A percentile compares a stretch with the other conserved stretches of the same genome.
These are phyloP conservation scores for Xylaria sp. DNA, from an alignment of 2,329 filamentous ascomycete genomes.

Conservation along the genomic window DNA sequence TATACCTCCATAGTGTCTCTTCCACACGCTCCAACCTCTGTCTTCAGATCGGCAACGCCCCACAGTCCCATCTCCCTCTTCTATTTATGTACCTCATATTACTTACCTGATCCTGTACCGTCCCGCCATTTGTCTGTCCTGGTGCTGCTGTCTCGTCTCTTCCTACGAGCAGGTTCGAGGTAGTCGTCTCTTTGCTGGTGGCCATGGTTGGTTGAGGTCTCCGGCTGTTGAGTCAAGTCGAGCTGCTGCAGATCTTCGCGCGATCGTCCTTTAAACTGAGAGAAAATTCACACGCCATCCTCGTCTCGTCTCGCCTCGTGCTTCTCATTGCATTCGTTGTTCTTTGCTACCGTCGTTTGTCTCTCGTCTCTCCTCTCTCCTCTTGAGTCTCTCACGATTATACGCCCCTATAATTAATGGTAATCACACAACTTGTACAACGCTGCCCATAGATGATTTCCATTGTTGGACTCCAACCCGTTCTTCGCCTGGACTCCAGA, in stretches of 20 bases:
- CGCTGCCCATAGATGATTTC: slow-evolving; percentile 5
- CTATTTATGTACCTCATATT: slow-evolving; percentile 8
- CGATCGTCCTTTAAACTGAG: background rate
- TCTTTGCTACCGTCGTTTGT: background rate
- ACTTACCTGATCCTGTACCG: background rate
- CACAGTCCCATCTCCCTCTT: slow-evolving; percentile 16
- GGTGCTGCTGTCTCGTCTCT: slow-evolving; percentile 6
- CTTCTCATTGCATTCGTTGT: background rate
- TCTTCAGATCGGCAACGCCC: slow-evolving; percentile 17
- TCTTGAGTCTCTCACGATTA: slow-evolving; percentile 1
- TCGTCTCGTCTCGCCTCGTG: background rate
- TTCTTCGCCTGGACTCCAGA: slow-evolving; percentile 1
- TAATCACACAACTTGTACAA: slow-evolving; percentile 5
- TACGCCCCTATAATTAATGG: slow-evolving; percentile 9
- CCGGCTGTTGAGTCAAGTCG: slow-evolving; percentile 8
- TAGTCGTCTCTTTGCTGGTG: slow-evolving; percentile 9
- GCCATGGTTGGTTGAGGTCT: slow-evolving; percentile 11
- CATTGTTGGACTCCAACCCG: slow-evolving; percentile 1
- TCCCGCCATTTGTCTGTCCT: background rate
- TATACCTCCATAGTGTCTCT: too few species aligned
- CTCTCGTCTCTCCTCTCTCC: background rate
- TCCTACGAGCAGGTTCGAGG: slow-evolving; percentile 4
- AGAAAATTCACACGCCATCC: too few species aligned
- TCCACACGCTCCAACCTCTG: background rate
- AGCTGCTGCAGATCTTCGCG: background rate